phyloP scores from a whole-genome alignment of 495 filamentous ascomycete genomes.

The Darksidea phi region DNA sequence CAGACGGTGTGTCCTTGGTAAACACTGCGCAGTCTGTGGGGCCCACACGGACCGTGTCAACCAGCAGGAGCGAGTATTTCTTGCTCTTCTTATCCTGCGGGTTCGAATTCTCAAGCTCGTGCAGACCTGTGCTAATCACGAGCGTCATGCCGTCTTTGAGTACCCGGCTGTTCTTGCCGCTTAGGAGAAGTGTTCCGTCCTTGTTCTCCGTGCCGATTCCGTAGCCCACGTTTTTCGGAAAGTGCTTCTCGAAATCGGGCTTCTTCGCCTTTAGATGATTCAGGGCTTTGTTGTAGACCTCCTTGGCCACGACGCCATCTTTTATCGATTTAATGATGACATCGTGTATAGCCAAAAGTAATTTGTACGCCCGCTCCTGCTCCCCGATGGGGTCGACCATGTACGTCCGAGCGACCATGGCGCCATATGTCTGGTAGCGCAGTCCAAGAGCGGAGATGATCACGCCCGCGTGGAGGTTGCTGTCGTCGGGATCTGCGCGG shows the following conservation, averaged over 20 bases:
- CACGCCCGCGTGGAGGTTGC: conserved; percentile 85
- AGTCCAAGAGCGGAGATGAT: conserved; percentile 90
- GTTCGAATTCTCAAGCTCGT: conserved; percentile 77
- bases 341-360: conserved; percentile 84
- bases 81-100: conserved; percentile 83
- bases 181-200: conserved; percentile 77
- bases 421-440: conserved; percentile 91
- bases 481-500: conserved; percentile 69
- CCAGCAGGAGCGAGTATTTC: conserved; percentile 82
- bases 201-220: conserved; percentile 91
- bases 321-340: conserved; percentile 82
- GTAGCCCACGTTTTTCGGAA: conserved; percentile 82
- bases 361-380: conserved; percentile 89
- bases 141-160: conserved; percentile 97
- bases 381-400: conserved; percentile 90
- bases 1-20: conserved; percentile 85
- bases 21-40: conserved; percentile 77
- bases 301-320: conserved; percentile 82
- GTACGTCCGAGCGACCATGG: conserved; percentile 86
- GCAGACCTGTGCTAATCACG: conserved; percentile 81
- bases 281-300: conserved; percentile 87
- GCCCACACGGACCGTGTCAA: conserved; percentile 88
- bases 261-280: conserved; percentile 76
- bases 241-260: conserved; percentile 90
- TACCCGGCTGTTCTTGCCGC: conserved; percentile 74